Base-by-base conservation (phyloP, 352 stramenopile species). In the Phytopythium chamaehyphon region DNA sequence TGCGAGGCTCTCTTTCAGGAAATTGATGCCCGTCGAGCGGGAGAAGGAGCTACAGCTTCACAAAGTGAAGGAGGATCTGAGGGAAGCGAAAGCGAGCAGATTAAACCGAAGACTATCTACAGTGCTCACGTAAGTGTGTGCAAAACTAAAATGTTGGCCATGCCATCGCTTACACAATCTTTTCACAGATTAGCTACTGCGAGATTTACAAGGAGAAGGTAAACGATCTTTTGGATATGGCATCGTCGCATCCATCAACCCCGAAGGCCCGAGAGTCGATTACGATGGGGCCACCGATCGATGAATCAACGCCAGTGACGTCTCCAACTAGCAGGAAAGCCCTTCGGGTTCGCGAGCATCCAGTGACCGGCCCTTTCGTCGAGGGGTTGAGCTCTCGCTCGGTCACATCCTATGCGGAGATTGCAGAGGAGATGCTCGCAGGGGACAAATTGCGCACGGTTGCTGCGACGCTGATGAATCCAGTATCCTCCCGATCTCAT, bases 401-500 rank as follows among this genome's bases (percentile, higher is more conserved):
- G 0, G 86, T 96, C 21, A 69, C 64, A 1, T 90, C 73, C 26
- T 95, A 95, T 48, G 76, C 80, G 0, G 84, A 95, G 43, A 91
- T 93, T 31, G 66, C 69, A 0, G 76, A 88, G 24, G 81, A 91
- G 46, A 83, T 93, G 64, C 49, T 89, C 0, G 72, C 78, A 10
- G 96, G 96, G 7, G 97, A 98, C 55, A 97, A 97, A 54, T 90
- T 98, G 31, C 64, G 96, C 11, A 98, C 88, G 2, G 93, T 98
- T 6, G 96, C 91, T 0, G 83, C 89, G 10, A 99, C 96, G 16
- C 71, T 98, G 2, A 99, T 99, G 96, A 99, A 99, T 73, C 58
- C 89, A 1, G 90, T 93, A 2, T 98, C 90, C 0, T 98, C 90
- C 15, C 86, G 96, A 6, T 98, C 93, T 11, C 96, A 99, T 64